A percentile compares a stretch with the other conserved stretches of the same genome.
Conservation (phyloP, 768 basidiomycete genomes). For the Naganishia randhawae region DNA sequence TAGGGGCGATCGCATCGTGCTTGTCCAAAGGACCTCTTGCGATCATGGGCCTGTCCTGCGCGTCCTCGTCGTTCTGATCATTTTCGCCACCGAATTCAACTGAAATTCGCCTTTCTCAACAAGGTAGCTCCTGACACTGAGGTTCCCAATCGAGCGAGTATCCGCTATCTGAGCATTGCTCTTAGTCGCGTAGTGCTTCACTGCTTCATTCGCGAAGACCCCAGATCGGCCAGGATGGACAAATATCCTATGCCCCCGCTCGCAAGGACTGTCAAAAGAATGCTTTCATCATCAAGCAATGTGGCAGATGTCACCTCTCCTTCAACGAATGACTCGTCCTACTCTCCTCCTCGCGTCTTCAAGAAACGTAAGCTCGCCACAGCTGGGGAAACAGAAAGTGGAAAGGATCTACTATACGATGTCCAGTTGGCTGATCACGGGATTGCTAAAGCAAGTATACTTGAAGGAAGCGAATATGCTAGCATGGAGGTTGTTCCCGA, state of each 20-base stretch:
- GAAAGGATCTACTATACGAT: background rate
- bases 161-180: no score
- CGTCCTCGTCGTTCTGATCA: no score
- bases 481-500: background rate
- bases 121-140: no score
- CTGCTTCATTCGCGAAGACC: no score
- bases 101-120: no score
- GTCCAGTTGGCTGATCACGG: background rate
- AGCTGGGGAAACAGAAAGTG: background rate
- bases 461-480: background rate
- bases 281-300: background rate
- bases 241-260: background rate
- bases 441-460: background rate
- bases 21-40: no score
- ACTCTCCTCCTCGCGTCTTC: background rate
- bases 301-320: background rate
- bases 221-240: background rate
- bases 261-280: background rate
- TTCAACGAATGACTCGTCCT: background rate
- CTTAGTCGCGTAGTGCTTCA: no score
- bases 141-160: no score
- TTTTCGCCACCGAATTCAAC: no score
- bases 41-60: no score
- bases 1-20: no score
- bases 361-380: constrained; percentile 15